Base-by-base conservation (phyloP, 139 green algal species). In the Chlorella vulgaris region DNA sequence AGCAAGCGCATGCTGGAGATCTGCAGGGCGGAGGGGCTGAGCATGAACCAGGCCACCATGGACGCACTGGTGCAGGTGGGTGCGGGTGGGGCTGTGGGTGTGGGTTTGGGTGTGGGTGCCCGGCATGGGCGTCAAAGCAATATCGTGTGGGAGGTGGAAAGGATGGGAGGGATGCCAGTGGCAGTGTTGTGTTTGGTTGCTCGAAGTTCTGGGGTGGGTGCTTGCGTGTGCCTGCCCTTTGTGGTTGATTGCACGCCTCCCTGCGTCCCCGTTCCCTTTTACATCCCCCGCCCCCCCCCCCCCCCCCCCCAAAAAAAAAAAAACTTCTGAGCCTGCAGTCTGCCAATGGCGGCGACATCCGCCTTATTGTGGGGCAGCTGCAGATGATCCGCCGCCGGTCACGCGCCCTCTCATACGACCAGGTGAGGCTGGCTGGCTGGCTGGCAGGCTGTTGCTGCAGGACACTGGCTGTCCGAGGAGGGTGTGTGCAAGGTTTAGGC, bases 361-460 rank as follows among this genome's bases (percentile, higher is more conserved):
- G 97, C 13, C 79, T 95, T 28, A 84, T 98, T 43, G 88, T 99
- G 80, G 97, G 97, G 2, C 91, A 96, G 91, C 90, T 99, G 84
- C 97, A 99, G 87, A 93, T 94, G 87, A 74, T 95, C 60, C 91
- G 94, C n/a, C 81, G 95, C 81, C 86, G 88, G 21, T 39, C 84
- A 0, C n/a, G 43, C 19, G 55, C 65, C 5, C 86, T 99, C 28
- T 83, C 82, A 3, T 98, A 94, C 83, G 90, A 95, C 66, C 89
- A 98, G 39, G 89, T 94, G 67, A 91, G 93, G 10, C 28, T 2
- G 47, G 28, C 8, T 31, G 15, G 47, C 42, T 62, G n/a, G 66
- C 28, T 7, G 28, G 69, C 42, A 7, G 40, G 18, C 1, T 6
- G 28, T 39, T 18, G 68, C 26, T 40, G 62, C 33, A 43, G 33